phyloP scores from a whole-genome alignment of 441 rosid species.

The Viola pubescens region DNA sequence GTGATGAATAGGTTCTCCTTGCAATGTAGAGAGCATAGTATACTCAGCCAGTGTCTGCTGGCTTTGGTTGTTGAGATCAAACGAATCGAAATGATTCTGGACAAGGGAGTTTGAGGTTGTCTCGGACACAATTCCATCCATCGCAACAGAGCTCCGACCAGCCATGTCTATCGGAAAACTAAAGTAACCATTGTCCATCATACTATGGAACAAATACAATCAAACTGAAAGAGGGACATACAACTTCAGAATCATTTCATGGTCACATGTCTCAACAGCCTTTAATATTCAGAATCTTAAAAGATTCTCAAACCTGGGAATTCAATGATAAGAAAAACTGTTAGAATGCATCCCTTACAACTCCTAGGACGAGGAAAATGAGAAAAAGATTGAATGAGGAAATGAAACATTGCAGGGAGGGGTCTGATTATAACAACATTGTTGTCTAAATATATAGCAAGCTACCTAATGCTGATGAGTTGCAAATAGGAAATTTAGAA shows the following conservation, averaged over 20 bases:
- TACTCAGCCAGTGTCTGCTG: constrained; percentile 23
- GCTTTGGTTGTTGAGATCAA: constrained; percentile 25
- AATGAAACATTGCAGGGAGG: too few species aligned
- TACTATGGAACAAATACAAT: background rate
- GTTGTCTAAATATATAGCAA: too few species aligned
- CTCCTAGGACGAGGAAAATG: too few species aligned
- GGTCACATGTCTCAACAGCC: constrained; percentile 2
- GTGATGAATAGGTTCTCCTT: constrained; percentile 24
- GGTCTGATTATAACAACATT: too few species aligned
- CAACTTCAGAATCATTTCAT: constrained; percentile 3
- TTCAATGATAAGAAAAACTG: too few species aligned
- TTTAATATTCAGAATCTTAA: too few species aligned
- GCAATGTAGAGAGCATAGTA: constrained; percentile 25
- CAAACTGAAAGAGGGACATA: constrained; percentile 4
- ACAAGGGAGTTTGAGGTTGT: constrained; percentile 19
- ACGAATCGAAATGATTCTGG: constrained; percentile 22
- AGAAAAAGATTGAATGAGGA: too few species aligned
- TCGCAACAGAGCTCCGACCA: constrained; percentile 20
- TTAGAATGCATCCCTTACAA: too few species aligned
- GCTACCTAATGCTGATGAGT: too few species aligned
- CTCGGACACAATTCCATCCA: constrained; percentile 26
- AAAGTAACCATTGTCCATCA: constrained; percentile 38
- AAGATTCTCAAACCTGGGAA: too few species aligned
- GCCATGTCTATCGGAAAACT: constrained; percentile 20
- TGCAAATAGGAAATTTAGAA: too few species aligned